Conservation (phyloP, 2,329 filamentous ascomycete species). For the Penicillium sp. region DNA sequence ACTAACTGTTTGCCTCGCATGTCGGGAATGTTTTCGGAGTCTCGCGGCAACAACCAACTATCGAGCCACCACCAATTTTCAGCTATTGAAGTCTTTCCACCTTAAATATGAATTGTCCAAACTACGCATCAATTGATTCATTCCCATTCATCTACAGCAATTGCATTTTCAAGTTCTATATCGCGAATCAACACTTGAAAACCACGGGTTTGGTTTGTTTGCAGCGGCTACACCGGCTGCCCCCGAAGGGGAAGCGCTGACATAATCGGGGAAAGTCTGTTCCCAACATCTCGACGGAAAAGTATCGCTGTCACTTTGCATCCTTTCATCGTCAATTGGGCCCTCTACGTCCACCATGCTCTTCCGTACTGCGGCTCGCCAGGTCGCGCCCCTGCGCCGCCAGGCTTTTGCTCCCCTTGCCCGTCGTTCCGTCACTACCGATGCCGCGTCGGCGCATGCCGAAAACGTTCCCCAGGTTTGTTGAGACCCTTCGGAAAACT, state of each 20-base stretch:
- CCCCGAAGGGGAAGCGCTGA: conserved; percentile 28
- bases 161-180: no score
- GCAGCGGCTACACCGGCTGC: conserved; percentile 29
- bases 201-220: conserved; percentile 27
- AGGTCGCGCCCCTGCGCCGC: conserved; percentile 52
- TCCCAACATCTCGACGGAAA: conserved; percentile 32
- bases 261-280: conserved; percentile 31
- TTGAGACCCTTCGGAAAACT: conserved; percentile 40
- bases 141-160: no score
- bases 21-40: no score
- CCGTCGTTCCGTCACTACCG: conserved; percentile 80
- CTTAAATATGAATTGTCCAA: no score
- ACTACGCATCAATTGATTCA: no score
- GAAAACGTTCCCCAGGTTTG: conserved; percentile 68
- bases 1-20: no score
- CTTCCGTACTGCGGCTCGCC: conserved; percentile 62
- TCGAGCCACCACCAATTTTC: not conserved
- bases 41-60: not conserved
- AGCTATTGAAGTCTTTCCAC: no score
- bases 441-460: conserved; percentile 86
- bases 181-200: no score
- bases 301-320: conserved; percentile 26
- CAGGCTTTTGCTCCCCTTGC: conserved; percentile 45
- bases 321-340: conserved; percentile 27
- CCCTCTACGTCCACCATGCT: conserved; percentile 53